Evolutionary conservation across 2,329 filamentous ascomycete species (phyloP).

Genomic region (Aspergillus bombycis): DNA sequence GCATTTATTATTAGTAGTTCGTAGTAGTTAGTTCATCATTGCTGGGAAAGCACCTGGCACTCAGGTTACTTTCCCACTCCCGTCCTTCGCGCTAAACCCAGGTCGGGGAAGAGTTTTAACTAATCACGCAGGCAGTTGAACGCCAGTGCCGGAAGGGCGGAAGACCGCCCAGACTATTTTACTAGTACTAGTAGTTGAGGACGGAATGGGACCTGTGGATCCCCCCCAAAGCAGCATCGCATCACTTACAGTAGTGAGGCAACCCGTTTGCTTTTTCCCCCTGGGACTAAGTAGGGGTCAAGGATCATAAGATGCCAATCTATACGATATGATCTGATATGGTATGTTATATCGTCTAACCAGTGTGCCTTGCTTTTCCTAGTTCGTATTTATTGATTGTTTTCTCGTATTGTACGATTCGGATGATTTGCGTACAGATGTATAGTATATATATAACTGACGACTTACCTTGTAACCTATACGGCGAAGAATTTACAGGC

Average conservation of each 20-base stretch:
- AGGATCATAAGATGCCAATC: background rate
- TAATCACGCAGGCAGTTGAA: conserved; percentile 6
- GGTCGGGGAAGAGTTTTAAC: background rate
- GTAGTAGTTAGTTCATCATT: conserved; percentile 5
- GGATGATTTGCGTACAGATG: background rate
- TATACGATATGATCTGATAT: background rate
- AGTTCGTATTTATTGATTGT: background rate
- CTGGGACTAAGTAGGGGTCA: background rate
- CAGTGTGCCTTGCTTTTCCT: background rate
- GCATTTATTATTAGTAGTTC: conserved; percentile 20
- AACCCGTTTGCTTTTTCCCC: background rate
- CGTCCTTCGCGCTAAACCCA: background rate
- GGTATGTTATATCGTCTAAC: background rate
- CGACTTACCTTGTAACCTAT: no score
- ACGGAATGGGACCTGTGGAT: background rate
- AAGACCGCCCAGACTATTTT: conserved; percentile 1
- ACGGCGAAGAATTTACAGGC: background rate
- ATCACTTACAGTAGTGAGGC: conserved; percentile 7
- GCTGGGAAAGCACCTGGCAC: background rate
- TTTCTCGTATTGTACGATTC: background rate
- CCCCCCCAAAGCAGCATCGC: background rate
- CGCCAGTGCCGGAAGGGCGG: conserved; percentile 6
- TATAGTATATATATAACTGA: no score
- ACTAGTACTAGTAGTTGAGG: background rate
- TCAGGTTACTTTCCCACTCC: background rate